Percentiles rank a stretch among this genome's conserved stretches.
These are phyloP conservation scores for Corynespora cassiicola DNA, from an alignment of 2,329 filamentous ascomycete species.

Conservation along the genomic window DNA sequence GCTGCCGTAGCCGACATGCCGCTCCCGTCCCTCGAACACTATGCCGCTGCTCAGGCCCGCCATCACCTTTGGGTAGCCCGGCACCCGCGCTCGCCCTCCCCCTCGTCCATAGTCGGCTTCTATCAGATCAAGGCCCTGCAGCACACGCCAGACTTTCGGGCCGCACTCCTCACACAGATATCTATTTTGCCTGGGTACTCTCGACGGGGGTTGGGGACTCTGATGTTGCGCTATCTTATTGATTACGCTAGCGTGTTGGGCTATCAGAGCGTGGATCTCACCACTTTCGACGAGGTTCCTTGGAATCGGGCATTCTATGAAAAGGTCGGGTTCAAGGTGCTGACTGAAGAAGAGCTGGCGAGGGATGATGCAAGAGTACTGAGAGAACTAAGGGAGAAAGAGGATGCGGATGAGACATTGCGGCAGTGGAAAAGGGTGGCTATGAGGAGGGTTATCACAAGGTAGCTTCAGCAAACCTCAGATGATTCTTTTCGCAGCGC, in stretches of 20 bases:
- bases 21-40: too few species aligned
- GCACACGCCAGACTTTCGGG: too few species aligned
- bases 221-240: background rate
- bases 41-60: too few species aligned
- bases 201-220: slow-evolving; percentile 1
- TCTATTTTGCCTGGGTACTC: too few species aligned
- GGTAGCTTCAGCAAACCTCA: too few species aligned
- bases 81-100: too few species aligned
- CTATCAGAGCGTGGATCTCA: slow-evolving; percentile 1
- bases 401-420: background rate
- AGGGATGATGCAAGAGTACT: slow-evolving; percentile 1
- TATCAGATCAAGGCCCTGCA: too few species aligned
- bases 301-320: slow-evolving; percentile 4
- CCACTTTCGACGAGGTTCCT: slow-evolving; percentile 4
- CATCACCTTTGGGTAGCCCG: background rate
- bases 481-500: slow-evolving; percentile 59
- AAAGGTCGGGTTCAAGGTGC: slow-evolving; percentile 2
- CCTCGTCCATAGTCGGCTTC: too few species aligned
- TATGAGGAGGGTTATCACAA: slow-evolving; percentile 1
- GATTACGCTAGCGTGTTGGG: background rate
- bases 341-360: slow-evolving; percentile 2
- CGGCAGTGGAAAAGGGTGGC: slow-evolving; percentile 1
- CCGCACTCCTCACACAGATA: too few species aligned
- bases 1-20: background rate
- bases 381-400: background rate